Evolutionary conservation across 768 basidiomycete species (phyloP).

Genomic region (Suillus occidentalis): DNA sequence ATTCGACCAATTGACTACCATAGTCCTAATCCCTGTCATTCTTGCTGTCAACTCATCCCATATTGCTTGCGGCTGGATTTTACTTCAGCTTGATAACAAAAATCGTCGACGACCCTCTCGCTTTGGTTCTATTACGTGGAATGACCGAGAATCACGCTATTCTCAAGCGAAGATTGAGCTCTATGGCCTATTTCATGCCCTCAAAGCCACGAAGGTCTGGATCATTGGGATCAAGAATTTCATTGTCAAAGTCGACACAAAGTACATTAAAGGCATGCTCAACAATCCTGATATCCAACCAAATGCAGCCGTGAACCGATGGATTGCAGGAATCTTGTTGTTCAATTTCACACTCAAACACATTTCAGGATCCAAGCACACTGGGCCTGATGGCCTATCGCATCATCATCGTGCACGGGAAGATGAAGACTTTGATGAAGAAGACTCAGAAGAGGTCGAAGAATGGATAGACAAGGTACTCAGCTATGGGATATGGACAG

Average conservation of each 20-base stretch:
- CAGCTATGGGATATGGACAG: background rate
- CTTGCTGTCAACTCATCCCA: conserved; percentile 27
- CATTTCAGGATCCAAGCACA: background rate
- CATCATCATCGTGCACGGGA: background rate
- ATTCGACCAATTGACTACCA: conserved; percentile 35
- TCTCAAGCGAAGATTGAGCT: too few species aligned
- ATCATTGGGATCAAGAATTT: too few species aligned
- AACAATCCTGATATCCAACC: too few species aligned
- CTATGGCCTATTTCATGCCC: too few species aligned
- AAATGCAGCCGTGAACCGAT: background rate
- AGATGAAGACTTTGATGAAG: background rate
- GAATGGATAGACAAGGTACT: background rate
- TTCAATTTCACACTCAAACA: background rate
- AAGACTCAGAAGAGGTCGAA: background rate
- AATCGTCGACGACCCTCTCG: conserved; percentile 24
- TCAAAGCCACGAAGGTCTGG: too few species aligned
- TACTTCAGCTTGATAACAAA: conserved; percentile 23
- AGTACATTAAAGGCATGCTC: too few species aligned
- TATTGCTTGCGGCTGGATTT: conserved; percentile 36
- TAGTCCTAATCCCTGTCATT: conserved; percentile 23
- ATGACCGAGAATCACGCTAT: too few species aligned
- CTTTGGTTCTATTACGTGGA: conserved; percentile 40
- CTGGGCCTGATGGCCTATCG: background rate
- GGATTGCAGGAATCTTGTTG: background rate
- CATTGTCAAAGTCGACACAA: too few species aligned